Evolutionary conservation across 192 early-diverging fungal species (phyloP).

Genomic region (Phycomyces blakesleeanus): DNA sequence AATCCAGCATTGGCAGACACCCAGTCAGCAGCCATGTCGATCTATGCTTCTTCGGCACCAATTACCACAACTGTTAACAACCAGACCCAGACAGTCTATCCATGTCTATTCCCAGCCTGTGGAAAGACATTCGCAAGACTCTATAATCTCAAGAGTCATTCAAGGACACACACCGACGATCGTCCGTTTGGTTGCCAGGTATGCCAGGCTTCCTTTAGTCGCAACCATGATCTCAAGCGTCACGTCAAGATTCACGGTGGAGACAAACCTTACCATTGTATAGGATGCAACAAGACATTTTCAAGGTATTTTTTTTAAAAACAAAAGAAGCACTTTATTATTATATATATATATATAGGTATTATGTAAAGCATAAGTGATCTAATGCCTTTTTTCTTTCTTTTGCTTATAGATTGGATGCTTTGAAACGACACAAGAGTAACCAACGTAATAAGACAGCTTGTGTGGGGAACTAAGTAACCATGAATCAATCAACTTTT

Average conservation of each 20-base stretch:
- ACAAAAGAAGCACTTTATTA: background rate
- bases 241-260: conserved; percentile 76
- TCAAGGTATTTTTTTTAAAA: conserved; percentile 41
- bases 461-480: background rate
- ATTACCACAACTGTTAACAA: conserved; percentile 31
- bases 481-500: background rate
- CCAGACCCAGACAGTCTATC: conserved; percentile 30
- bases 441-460: conserved; percentile 16
- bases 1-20: conserved; percentile 26
- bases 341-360: too few species aligned
- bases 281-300: conserved; percentile 71
- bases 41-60: conserved; percentile 32
- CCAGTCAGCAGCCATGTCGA: conserved; percentile 25
- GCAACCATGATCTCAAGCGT: conserved; percentile 73
- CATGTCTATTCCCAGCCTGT: conserved; percentile 71
- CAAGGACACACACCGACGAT: conserved; percentile 76
- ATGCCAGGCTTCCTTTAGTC: conserved; percentile 50
- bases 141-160: conserved; percentile 89
- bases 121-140: conserved; percentile 79
- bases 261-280: conserved; percentile 72
- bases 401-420: conserved; percentile 46
- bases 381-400: conserved; percentile 1
- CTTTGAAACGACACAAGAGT: conserved; percentile 57
- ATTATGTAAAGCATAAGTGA: too few species aligned
- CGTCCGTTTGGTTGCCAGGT: conserved; percentile 62